Conservation (phyloP, 805 yeast genomes). For the Lipomyces anomalus region DNA sequence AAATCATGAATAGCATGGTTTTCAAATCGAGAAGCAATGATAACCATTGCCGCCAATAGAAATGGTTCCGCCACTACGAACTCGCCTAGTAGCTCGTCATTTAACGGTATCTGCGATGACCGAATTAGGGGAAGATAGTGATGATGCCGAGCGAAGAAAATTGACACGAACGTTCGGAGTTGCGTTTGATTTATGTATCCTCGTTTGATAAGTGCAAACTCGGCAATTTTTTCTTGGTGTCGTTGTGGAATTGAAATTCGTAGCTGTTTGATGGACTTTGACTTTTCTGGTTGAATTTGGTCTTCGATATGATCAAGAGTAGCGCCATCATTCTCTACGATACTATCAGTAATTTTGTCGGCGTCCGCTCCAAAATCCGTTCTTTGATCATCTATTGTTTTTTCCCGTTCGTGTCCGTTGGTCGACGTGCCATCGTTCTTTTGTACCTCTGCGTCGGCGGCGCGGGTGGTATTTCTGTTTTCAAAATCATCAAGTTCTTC, state of each 20-base stretch:
- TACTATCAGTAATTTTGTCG: neutral
- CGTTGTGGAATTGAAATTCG: conserved; percentile 2
- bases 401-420: too few species aligned
- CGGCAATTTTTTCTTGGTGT: conserved; percentile 10
- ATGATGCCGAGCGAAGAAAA: conserved; percentile 24
- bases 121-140: conserved; percentile 13
- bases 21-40: conserved; percentile 12
- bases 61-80: conserved; percentile 10
- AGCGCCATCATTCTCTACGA: neutral
- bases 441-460: neutral
- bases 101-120: conserved; percentile 2
- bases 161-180: conserved; percentile 16
- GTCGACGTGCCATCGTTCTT: neutral
- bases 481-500: neutral
- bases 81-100: conserved; percentile 11
- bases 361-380: too few species aligned
- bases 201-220: conserved; percentile 12
- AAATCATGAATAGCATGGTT: conserved; percentile 9
- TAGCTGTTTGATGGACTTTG: neutral
- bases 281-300: neutral
- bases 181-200: conserved; percentile 17
- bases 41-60: conserved; percentile 12
- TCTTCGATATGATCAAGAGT: neutral
- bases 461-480: neutral
- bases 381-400: too few species aligned